Evolutionary conservation across 2,329 filamentous ascomycete species (phyloP).

Genomic region (Fusarium sterilihyphosum): DNA sequence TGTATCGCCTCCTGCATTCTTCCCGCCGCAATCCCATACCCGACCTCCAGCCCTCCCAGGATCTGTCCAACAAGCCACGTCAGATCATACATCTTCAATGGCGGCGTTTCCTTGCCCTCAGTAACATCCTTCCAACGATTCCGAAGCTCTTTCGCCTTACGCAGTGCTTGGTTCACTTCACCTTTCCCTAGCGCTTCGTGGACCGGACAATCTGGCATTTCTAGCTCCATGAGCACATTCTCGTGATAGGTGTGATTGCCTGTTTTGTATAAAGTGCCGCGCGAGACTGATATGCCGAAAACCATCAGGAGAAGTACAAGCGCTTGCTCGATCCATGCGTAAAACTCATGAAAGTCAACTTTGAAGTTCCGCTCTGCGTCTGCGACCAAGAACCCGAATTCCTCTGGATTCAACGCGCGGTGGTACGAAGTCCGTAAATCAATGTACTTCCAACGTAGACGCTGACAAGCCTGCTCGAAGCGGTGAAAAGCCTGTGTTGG

Average conservation of each 20-base stretch:
- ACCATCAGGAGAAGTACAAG: conserved; percentile 73
- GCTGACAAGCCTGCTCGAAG: conserved; percentile 68
- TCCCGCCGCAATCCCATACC: conserved; percentile 61
- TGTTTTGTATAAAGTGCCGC: conserved; percentile 9
- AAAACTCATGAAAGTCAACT: conserved; percentile 81
- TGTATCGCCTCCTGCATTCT: conserved; percentile 53
- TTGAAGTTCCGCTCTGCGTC: conserved; percentile 77
- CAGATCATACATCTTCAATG: conserved; percentile 69
- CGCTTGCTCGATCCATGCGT: conserved; percentile 76
- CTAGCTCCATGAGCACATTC: conserved; percentile 72
- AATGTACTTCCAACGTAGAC: conserved; percentile 71
- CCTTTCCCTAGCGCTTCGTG: conserved; percentile 64
- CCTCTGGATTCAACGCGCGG: conserved; percentile 55
- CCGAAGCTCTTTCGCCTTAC: conserved; percentile 73
- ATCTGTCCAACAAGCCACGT: conserved; percentile 67
- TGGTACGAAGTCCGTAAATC: conserved; percentile 67
- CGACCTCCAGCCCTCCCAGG: conserved; percentile 67
- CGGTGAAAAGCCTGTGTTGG: conserved; percentile 60
- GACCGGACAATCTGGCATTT: conserved; percentile 66
- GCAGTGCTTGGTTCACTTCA: conserved; percentile 66
- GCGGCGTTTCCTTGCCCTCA: conserved; percentile 51
- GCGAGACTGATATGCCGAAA: conserved; percentile 65
- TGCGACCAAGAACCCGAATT: conserved; percentile 48
- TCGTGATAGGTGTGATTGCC: conserved; percentile 70
- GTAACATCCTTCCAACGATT: conserved; percentile 79